Percentiles rank a stretch among this genome's conserved stretches.
Evolutionary conservation across 805 yeast genomes (phyloP).

Genomic region (Cyberlindnera nakhonratchasimensis): DNA sequence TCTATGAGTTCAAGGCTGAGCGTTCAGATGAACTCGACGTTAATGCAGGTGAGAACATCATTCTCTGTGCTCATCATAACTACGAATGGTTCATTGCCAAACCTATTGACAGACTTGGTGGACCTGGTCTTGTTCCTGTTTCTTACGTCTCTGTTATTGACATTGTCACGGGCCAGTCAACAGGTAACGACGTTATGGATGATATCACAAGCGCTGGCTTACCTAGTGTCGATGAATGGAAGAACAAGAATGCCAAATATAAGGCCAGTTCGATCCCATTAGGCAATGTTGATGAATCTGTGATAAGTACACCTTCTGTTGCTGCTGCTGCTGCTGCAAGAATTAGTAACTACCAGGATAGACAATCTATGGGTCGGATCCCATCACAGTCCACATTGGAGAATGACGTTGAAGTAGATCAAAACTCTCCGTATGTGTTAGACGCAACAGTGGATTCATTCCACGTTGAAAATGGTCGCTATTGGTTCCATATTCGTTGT

Average conservation of each 20-base stretch:
- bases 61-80: conserved; percentile 93
- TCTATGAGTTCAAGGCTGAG: conserved; percentile 81
- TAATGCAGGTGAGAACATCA: conserved; percentile 79
- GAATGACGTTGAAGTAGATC: conserved; percentile 15
- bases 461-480: conserved; percentile 78
- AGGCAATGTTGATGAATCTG: conserved; percentile 47
- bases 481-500: conserved; percentile 79
- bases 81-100: conserved; percentile 98
- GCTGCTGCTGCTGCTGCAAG: conserved; percentile 7
- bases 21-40: conserved; percentile 81
- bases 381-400: conserved; percentile 8
- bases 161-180: conserved; percentile 57
- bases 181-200: conserved; percentile 50
- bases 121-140: conserved; percentile 95
- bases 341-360: conserved; percentile 6
- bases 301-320: conserved; percentile 4
- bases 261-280: conserved; percentile 84
- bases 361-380: conserved; percentile 9
- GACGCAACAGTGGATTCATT: conserved; percentile 74
- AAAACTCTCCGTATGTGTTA: conserved; percentile 22
- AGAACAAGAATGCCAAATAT: conserved; percentile 81
- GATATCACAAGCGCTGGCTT: conserved; percentile 65
- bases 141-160: conserved; percentile 85
- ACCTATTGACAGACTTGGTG: conserved; percentile 91
- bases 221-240: conserved; percentile 97